Conservation (phyloP, 768 basidiomycete species). For the Pleurotus tuoliensis region DNA sequence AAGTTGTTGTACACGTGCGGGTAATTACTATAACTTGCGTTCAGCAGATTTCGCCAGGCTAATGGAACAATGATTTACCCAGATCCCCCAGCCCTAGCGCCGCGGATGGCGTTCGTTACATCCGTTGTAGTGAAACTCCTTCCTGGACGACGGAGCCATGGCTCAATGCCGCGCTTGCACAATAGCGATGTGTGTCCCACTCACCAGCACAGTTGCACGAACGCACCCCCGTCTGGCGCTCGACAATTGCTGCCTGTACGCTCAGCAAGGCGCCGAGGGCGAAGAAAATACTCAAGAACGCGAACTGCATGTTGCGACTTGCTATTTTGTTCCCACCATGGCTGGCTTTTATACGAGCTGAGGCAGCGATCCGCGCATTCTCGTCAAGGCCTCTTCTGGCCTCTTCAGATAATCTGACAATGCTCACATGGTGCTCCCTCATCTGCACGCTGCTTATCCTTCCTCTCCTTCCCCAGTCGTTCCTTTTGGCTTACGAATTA, state of each 20-base stretch:
- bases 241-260: conserved; percentile 13
- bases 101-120: conserved; percentile 15
- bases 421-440: no score
- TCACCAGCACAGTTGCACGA: conserved; percentile 22
- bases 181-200: not conserved
- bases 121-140: conserved; percentile 15
- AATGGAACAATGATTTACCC: conserved; percentile 10
- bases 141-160: not conserved
- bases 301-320: not conserved
- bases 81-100: conserved; percentile 18
- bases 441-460: no score
- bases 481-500: no score
- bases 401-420: no score
- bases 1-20: conserved; percentile 22
- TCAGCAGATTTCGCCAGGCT: not conserved
- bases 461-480: no score
- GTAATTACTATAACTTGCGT: conserved; percentile 15
- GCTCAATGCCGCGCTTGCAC: not conserved
- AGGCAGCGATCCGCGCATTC: no score
- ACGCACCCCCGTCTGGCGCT: conserved; percentile 14
- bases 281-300: not conserved
- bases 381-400: no score
- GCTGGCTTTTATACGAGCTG: no score
- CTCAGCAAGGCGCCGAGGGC: conserved; percentile 9
- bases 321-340: no score